Evolutionary conservation across 805 yeast species (phyloP).

Genomic region (Starmerella etchellsii): DNA sequence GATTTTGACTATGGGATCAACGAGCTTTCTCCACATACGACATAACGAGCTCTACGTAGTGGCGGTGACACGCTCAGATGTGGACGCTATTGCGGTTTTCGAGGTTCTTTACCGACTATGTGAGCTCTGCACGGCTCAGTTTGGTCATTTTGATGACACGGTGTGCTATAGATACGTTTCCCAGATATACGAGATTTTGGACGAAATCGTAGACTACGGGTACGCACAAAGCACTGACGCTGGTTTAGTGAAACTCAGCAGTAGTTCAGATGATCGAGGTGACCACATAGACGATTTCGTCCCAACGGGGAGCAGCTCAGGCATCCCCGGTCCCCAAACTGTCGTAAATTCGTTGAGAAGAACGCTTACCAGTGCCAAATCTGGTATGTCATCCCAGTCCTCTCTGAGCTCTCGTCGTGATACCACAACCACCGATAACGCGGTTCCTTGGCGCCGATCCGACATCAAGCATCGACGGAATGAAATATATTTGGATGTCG

Average conservation of each 20-base stretch:
- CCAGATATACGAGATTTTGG: slow-evolving; percentile 61
- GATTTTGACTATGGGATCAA: slow-evolving; percentile 75
- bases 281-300: slow-evolving; percentile 19
- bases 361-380: slow-evolving; percentile 9
- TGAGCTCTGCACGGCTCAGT: slow-evolving; percentile 37
- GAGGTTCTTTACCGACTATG: slow-evolving; percentile 63
- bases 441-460: slow-evolving; percentile 50
- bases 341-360: slow-evolving; percentile 21
- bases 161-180: slow-evolving; percentile 53
- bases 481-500: slow-evolving; percentile 63
- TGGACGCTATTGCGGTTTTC: slow-evolving; percentile 65
- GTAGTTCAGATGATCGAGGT: neutral
- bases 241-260: slow-evolving; percentile 26
- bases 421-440: slow-evolving; percentile 7
- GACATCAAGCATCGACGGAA: slow-evolving; percentile 71
- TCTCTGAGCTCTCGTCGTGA: neutral
- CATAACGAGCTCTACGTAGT: slow-evolving; percentile 59
- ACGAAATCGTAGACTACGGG: slow-evolving; percentile 66
- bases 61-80: slow-evolving; percentile 80
- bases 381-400: neutral
- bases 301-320: neutral
- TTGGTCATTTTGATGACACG: slow-evolving; percentile 34
- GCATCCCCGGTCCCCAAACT: slow-evolving; percentile 7
- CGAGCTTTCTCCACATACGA: slow-evolving; percentile 72
- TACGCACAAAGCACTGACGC: slow-evolving; percentile 57